Base-by-base conservation (phyloP, 495 filamentous ascomycete genomes). In the Hypoxylon lienhwacheense region DNA sequence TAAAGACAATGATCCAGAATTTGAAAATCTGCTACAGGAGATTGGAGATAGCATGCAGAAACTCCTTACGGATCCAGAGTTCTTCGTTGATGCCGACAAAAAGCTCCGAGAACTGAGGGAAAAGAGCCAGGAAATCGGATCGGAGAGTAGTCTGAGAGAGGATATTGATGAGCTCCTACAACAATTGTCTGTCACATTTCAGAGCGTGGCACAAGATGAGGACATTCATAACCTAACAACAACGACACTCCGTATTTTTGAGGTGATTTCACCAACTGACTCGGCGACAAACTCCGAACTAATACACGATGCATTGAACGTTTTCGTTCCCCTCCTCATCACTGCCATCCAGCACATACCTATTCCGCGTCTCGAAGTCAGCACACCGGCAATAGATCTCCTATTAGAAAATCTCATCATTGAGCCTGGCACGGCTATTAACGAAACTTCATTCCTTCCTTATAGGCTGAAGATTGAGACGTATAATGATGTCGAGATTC, bases 341-440 rank as follows among this genome's bases (percentile, higher is more conserved):
- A 75, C 86, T 56, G 79, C 78, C 7, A 76, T 96, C 47, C 88
- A 95, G 66, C 90, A 89, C 71, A 75, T 96, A 12, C 92, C 92
- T 0, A 92, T 97, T 26, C 90, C 90, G 0, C 83, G 92, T 3
- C 73, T 96, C 26, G 92, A 96, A 60, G 72, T 96, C 5, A 85
- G 88, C 1, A 85, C 87, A 2, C 92, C 90, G 1, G 82, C 87
- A 42, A 73, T 95, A 55, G 90, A 95, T 58, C 80, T 97, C 7
- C 74, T 97, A 0, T 71, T 97, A 5, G 92, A 96, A 61, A 96
- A 93, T 47, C 75, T 97, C 29, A 86, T 97, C 42, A 75, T 97
- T 26, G 91, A 97, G 57, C 92, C 92, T 0, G 92, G 92, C 15
- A 77, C 74, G 24, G 93, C 90, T 2, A 78, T 96, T 56, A 93